These are phyloP conservation scores for Salvia hispanica DNA, from an alignment of 257 asterid species.

Conservation along the genomic window DNA sequence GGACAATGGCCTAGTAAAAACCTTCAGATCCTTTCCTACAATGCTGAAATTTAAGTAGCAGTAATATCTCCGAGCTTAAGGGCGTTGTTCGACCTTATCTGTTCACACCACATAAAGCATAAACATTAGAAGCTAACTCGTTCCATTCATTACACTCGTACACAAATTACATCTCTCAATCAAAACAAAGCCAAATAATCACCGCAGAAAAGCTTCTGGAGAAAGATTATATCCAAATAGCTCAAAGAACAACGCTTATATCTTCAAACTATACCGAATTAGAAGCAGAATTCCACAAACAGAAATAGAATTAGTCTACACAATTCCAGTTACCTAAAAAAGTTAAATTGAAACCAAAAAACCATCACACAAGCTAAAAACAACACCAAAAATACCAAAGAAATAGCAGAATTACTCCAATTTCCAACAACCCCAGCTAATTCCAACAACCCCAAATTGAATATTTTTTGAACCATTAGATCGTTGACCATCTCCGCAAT, in stretches of 20 bases:
- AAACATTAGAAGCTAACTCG: constrained; percentile 25
- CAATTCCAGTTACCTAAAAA: constrained; percentile 5
- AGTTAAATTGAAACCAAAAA: neutral
- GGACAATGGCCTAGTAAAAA: constrained; percentile 35
- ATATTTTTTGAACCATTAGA: constrained; percentile 25
- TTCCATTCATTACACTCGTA: constrained; percentile 15
- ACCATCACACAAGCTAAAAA: constrained; percentile 7
- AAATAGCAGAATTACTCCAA: constrained; percentile 11
- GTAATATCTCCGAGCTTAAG: constrained; percentile 20
- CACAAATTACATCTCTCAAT: constrained; percentile 4
- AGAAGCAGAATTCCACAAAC: neutral
- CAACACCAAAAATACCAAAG: neutral
- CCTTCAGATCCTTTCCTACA: constrained; percentile 21
- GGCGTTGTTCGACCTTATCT: constrained; percentile 28
- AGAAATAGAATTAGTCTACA: neutral
- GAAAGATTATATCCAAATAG: constrained; percentile 17
- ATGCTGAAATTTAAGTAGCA: constrained; percentile 11
- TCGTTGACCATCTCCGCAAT: constrained; percentile 36
- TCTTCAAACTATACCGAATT: constrained; percentile 1
- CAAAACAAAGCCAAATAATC: constrained; percentile 18
- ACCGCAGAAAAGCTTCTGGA: neutral
- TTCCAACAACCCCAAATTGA: constrained; percentile 17
- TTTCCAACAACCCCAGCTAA: constrained; percentile 23
- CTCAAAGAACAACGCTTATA: constrained; percentile 17
- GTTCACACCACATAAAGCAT: constrained; percentile 28